Evolutionary conservation across 1,139 yeast genomes (phyloP), one percentile per base, ranked within the genome.

Genomic region (Geotrichum aggregatum): DNA sequence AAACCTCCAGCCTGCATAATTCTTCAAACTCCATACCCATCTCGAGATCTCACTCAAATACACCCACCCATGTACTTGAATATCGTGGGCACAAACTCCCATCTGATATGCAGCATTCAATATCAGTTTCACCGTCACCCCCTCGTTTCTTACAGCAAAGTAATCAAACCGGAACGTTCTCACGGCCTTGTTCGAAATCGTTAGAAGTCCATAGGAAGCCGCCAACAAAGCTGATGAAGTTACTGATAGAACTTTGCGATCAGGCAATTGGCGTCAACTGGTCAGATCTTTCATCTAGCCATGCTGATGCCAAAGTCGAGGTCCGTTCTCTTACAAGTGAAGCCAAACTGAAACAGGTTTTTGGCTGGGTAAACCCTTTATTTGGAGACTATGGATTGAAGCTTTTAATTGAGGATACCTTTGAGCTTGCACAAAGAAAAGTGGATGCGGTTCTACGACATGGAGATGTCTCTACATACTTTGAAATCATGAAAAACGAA

Each of bases 401-500:
- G 49, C 67, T 79, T 18, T 70, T 89, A 21, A 77, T 84, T 2
- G 80, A 76, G 18, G 96, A 88, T 61, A 87, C 96, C 0, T 78
- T 79, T 57, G 65, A 63, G 0, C 66, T 85, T 33, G 82, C 86
- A 0, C 73, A 74, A 52, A 80, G 79, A 22, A 91, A 92, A 64
- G 77, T 87, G 2, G 89, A 84, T 49, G 77, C 87, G 0, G 76
- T 89, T 13, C 73, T 82, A 18, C 74, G 98, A 59, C 73, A 87
- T 59, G 84, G 87, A 26, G 86, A 92, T 55, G 79, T 89, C 3
- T 72, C 87, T 54, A 82, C 84, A 54, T 88, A 86, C 63, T 81
- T 87, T n/a, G 84, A 85, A 58, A 83, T 82, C 61, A 80, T 92
- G 44, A 87, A 88, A 57, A 78, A 76, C 44, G 97, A 92, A 66